Percentiles rank a stretch among this genome's conserved stretches.
These are phyloP conservation scores for Theobroma grandiflorum DNA, from an alignment of 441 rosid genomes.

Conservation along the genomic window DNA sequence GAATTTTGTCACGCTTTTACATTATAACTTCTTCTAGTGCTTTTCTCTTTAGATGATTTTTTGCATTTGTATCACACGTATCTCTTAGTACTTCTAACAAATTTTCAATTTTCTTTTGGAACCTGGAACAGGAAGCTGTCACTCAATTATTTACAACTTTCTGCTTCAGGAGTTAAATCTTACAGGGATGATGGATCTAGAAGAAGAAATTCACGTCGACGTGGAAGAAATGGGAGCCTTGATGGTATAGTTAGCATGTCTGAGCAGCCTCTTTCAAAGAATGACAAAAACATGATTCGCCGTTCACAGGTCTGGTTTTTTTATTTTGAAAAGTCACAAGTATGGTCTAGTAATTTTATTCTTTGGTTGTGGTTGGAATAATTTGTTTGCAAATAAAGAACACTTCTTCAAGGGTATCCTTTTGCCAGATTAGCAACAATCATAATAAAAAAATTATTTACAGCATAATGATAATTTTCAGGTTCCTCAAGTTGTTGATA, in stretches of 20 bases:
- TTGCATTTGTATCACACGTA: constrained; percentile 4
- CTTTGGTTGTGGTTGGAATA: constrained; percentile 15
- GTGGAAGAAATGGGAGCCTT: constrained; percentile 49
- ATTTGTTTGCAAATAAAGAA: constrained; percentile 22
- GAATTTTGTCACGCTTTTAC: constrained; percentile 9
- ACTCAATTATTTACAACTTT: constrained; percentile 73
- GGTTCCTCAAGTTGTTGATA: constrained; percentile 91
- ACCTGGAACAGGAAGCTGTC: constrained; percentile 81
- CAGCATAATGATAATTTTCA: constrained; percentile 42
- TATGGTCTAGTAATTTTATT: constrained; percentile 33
- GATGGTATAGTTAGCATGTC: constrained; percentile 43
- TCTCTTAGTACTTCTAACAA: constrained; percentile 2
- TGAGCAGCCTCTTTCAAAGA: constrained; percentile 80
- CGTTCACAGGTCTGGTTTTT: constrained; percentile 71
- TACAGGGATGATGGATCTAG: constrained; percentile 63
- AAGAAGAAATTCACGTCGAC: constrained; percentile 74
- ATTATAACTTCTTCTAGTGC: not conserved
- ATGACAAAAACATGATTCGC: constrained; percentile 75
- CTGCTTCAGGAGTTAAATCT: constrained; percentile 63
- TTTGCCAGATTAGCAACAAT: not conserved
- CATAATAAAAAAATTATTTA: constrained; percentile 1
- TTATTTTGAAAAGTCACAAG: constrained; percentile 50
- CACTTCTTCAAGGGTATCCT: constrained; percentile 20
- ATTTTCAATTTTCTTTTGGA: constrained; percentile 23
- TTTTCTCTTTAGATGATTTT: constrained; percentile 3